Conservation (phyloP, 2,329 filamentous ascomycete genomes). For the Cyphellophora europaea region DNA sequence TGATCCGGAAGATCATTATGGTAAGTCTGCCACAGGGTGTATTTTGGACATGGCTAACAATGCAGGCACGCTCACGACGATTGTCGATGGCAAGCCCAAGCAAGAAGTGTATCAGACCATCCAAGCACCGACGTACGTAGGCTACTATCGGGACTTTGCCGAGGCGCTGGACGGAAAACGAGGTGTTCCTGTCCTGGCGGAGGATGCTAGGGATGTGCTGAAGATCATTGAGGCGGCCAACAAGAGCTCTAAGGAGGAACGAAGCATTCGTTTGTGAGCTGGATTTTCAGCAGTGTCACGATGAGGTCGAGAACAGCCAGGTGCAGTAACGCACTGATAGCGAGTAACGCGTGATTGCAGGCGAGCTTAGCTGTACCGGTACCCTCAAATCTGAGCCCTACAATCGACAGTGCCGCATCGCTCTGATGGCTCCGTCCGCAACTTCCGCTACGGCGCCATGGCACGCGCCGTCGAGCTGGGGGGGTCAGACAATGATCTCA, state of each 20-base stretch:
- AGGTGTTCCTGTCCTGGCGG: background rate
- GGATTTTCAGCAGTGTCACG: background rate
- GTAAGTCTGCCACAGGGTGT: background rate
- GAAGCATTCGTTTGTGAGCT: background rate
- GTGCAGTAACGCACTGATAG: background rate
- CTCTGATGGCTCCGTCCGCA: too few species aligned
- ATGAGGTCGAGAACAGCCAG: background rate
- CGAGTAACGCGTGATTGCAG: too few species aligned
- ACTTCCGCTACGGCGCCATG: too few species aligned
- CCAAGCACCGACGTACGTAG: background rate
- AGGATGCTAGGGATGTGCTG: background rate
- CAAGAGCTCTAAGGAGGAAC: background rate
- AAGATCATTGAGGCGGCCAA: background rate
- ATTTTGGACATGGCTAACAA: background rate
- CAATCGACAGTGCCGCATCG: too few species aligned
- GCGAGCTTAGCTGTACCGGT: too few species aligned
- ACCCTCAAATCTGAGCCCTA: too few species aligned
- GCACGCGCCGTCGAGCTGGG: too few species aligned
- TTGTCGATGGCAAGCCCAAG: background rate
- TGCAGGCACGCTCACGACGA: background rate
- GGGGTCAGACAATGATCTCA: too few species aligned
- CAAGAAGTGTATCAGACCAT: background rate
- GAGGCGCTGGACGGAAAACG: background rate
- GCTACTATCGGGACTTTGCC: background rate
- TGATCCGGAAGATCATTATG: constrained; percentile 39